These are phyloP conservation scores for Aspergillus fischeri DNA, from an alignment of 2,329 filamentous ascomycete species.

Conservation along the genomic window DNA sequence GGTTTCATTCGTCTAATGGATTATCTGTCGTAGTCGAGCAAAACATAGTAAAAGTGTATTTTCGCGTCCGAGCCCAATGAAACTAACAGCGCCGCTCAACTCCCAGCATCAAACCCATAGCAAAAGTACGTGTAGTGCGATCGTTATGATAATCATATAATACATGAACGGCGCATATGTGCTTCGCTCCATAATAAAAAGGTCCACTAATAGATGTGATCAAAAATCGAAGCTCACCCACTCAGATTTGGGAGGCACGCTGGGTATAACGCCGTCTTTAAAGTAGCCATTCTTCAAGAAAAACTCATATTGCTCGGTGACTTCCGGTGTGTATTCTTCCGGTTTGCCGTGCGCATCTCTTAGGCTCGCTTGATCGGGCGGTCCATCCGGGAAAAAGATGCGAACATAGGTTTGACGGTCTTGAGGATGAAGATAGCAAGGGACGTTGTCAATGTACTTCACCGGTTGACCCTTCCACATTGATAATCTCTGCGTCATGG, in stretches of 20 bases:
- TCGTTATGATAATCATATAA: not conserved
- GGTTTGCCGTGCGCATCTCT: slow-evolving; percentile 50
- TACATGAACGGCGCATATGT: not conserved
- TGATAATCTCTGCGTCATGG: slow-evolving; percentile 40
- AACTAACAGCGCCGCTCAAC: not conserved
- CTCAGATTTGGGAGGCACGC: slow-evolving; percentile 72
- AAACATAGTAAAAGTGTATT: not conserved
- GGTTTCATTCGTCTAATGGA: not conserved
- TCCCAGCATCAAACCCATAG: not conserved
- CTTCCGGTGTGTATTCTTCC: slow-evolving; percentile 47
- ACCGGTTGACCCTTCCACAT: slow-evolving; percentile 64
- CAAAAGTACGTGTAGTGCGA: not conserved
- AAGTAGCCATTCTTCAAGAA: slow-evolving; percentile 66
- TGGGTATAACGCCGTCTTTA: slow-evolving; percentile 66
- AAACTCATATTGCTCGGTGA: slow-evolving; percentile 60
- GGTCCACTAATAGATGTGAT: slow-evolving; percentile 10
- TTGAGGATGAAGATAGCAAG: slow-evolving; percentile 49
- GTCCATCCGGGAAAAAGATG: slow-evolving; percentile 71
- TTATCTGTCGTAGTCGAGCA: slow-evolving; percentile 1
- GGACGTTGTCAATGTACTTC: slow-evolving; percentile 51
- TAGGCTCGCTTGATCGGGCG: slow-evolving; percentile 49
- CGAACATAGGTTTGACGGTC: slow-evolving; percentile 56
- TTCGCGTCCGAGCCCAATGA: not conserved
- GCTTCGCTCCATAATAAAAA: not conserved
- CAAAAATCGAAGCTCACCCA: slow-evolving; percentile 72